These are phyloP conservation scores for Chlorella vulgaris DNA, from an alignment of 139 green algal species.

Conservation along the genomic window DNA sequence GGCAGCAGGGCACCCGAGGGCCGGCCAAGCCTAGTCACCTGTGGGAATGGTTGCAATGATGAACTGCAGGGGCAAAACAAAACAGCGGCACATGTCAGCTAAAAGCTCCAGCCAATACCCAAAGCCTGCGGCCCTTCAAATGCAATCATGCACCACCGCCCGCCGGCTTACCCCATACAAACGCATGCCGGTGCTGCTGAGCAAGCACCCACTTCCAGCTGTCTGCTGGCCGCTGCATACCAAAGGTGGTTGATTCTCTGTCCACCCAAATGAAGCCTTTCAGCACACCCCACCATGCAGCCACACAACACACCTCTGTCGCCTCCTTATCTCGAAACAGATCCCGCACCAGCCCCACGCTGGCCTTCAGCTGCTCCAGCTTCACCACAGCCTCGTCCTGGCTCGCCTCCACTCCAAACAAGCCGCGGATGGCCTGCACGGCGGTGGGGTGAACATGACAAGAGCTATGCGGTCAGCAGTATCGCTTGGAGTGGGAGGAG, in stretches of 20 bases:
- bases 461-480: not conserved
- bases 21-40: not conserved
- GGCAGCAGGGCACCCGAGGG: too few relatives aligned
- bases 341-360: conserved; percentile 73
- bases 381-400: conserved; percentile 78
- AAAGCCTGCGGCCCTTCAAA: too few relatives aligned
- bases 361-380: conserved; percentile 68
- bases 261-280: too few relatives aligned
- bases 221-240: too few relatives aligned
- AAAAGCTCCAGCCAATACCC: not conserved
- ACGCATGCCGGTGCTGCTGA: too few relatives aligned
- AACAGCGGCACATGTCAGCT: not conserved
- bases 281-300: too few relatives aligned
- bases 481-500: not conserved
- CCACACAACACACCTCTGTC: too few relatives aligned
- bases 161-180: too few relatives aligned
- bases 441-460: not conserved
- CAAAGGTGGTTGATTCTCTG: too few relatives aligned
- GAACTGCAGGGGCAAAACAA: conserved; percentile 61
- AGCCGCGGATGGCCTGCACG: conserved; percentile 49
- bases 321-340: conserved; percentile 87
- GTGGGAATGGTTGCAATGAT: conserved; percentile 99
- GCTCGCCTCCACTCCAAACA: conserved; percentile 69
- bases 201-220: too few relatives aligned
- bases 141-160: too few relatives aligned